phyloP scores from a whole-genome alignment of 2,329 filamentous ascomycete species.

The Sarocladium brachiariae region DNA sequence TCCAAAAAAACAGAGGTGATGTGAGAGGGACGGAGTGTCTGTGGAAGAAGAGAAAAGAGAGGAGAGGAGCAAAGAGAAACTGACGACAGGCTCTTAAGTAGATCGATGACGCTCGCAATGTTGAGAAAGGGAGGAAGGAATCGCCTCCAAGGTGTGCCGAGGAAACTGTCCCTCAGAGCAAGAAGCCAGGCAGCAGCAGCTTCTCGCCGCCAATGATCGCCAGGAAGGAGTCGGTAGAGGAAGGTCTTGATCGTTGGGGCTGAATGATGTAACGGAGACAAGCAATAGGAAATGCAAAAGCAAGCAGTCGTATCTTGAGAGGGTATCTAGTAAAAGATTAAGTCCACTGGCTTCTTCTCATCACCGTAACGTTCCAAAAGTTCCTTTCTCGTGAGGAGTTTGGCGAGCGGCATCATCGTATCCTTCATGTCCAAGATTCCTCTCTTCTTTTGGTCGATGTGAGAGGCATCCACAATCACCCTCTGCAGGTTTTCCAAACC shows the following conservation, averaged over 20 bases:
- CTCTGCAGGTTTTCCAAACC: slow-evolving; percentile 65
- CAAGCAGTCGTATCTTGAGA: neutral
- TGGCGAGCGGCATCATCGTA: slow-evolving; percentile 71
- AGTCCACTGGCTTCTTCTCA: slow-evolving; percentile 48
- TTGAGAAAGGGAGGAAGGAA: neutral
- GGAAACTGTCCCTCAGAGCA: no score
- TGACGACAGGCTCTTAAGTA: slow-evolving; percentile 1
- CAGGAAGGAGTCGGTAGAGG: neutral
- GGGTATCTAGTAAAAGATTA: slow-evolving; percentile 57
- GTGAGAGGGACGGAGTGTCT: slow-evolving; percentile 16
- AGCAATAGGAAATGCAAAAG: neutral
- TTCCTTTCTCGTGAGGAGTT: slow-evolving; percentile 63
- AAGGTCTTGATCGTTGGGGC: neutral
- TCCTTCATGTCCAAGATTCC: slow-evolving; percentile 95
- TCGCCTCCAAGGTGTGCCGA: no score
- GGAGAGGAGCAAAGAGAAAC: slow-evolving; percentile 11
- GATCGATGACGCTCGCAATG: neutral
- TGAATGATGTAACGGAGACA: neutral
- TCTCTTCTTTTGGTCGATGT: slow-evolving; percentile 91
- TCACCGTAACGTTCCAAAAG: slow-evolving; percentile 64
- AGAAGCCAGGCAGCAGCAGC: no score
- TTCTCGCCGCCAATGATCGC: no score
- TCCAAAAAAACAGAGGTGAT: slow-evolving; percentile 20
- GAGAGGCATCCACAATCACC: slow-evolving; percentile 82
- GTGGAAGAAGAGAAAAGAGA: slow-evolving; percentile 13